Conservation (phyloP, 768 basidiomycete species). For the Mycena indigotica region DNA sequence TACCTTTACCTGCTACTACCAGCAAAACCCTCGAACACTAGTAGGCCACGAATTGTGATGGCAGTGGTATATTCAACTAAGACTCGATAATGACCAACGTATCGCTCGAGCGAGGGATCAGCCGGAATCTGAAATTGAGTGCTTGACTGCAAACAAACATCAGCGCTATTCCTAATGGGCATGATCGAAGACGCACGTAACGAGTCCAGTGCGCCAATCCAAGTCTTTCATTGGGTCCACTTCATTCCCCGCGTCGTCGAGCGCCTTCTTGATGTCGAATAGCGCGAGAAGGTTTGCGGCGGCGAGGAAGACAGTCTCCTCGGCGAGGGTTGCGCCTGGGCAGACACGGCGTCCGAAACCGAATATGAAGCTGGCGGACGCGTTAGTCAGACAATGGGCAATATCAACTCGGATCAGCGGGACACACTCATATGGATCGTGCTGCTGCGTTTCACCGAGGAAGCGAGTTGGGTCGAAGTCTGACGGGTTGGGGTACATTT, state of each 20-base stretch:
- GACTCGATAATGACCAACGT: neutral
- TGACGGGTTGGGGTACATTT: slow-evolving; percentile 33
- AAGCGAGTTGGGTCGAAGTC: slow-evolving; percentile 36
- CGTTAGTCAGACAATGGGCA: neutral
- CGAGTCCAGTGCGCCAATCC: neutral
- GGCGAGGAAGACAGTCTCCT: slow-evolving; percentile 31
- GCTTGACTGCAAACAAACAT: neutral
- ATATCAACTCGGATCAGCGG: neutral
- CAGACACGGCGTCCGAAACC: slow-evolving; percentile 21
- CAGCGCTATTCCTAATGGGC: neutral
- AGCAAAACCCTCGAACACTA: no score
- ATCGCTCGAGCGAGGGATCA: neutral
- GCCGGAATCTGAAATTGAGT: neutral
- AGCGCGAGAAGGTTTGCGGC: slow-evolving; percentile 30
- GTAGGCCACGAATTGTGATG: neutral
- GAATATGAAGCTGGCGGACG: slow-evolving; percentile 11
- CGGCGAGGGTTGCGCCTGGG: slow-evolving; percentile 27
- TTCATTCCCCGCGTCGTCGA: slow-evolving; percentile 26
- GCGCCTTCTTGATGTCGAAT: slow-evolving; percentile 30
- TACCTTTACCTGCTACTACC: no score
- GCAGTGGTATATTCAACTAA: neutral
- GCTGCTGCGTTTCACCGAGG: slow-evolving; percentile 25
- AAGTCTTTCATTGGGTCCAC: slow-evolving; percentile 18
- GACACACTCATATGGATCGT: slow-evolving; percentile 29
- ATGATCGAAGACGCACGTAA: neutral